Conservation (phyloP, 1,139 yeast genomes). For the Sugiyamaella xylanicola region DNA sequence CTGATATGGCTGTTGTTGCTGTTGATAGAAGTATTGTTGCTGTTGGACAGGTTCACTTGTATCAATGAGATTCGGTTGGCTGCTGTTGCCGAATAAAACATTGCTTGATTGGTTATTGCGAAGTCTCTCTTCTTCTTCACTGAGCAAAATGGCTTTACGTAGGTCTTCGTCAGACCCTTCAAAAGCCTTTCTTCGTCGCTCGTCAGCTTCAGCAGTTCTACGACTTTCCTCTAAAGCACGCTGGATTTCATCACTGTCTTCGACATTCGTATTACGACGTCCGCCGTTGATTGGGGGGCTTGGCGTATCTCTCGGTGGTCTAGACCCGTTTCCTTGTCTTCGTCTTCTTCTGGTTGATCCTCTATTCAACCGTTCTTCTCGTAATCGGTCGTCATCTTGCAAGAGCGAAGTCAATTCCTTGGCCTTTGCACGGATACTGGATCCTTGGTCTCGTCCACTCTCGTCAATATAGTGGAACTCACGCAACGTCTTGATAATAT, state of each 20-base stretch:
- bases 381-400: slow-evolving; percentile 80
- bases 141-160: slow-evolving; percentile 76
- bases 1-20: slow-evolving; percentile 32
- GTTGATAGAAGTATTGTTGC: slow-evolving; percentile 25
- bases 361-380: slow-evolving; percentile 65
- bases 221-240: slow-evolving; percentile 81
- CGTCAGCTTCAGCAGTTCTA: slow-evolving; percentile 86
- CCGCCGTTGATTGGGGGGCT: slow-evolving; percentile 46
- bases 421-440: slow-evolving; percentile 85
- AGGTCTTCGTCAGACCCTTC: slow-evolving; percentile 68
- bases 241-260: slow-evolving; percentile 62
- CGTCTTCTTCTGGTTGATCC: slow-evolving; percentile 31
- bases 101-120: slow-evolving; percentile 35
- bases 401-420: slow-evolving; percentile 80
- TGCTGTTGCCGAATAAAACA: slow-evolving; percentile 26
- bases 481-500: slow-evolving; percentile 84
- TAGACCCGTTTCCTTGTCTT: slow-evolving; percentile 19
- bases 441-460: slow-evolving; percentile 82
- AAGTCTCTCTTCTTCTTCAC: slow-evolving; percentile 78
- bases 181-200: slow-evolving; percentile 49
- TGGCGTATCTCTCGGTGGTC: slow-evolving; percentile 24
- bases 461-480: slow-evolving; percentile 90
- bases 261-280: slow-evolving; percentile 10
- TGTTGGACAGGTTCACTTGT: slow-evolving; percentile 30
- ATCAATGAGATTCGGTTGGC: slow-evolving; percentile 38